Evolutionary conservation across 2,329 filamentous ascomycete genomes (phyloP), one percentile per base, ranked within the genome.

Genomic region (Dothistroma pini): DNA sequence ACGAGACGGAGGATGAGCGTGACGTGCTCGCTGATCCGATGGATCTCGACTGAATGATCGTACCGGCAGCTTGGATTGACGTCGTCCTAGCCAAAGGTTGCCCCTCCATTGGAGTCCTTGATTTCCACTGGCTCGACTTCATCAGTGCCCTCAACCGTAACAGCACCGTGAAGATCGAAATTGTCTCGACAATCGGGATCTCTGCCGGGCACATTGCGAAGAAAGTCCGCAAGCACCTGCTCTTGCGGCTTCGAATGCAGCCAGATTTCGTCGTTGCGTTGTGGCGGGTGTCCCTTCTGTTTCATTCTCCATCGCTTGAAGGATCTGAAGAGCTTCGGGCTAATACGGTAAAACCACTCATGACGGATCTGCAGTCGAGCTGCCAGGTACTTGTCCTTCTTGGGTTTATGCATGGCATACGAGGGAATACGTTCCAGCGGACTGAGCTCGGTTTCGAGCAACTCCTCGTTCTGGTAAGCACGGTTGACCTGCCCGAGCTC

Each of bases 351-450:
- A 31, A 78, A 74, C 63, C 84, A 80, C 66, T 89, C 84, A 67
- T 88, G 80, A 25, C 80, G 78, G 47, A 89, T 84, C 66, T 79
- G 81, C 54, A 88, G 75, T 50, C 82, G 75, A 50, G 81, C 78
- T 0, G 83, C 86, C 38, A 84, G 83, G 77, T 79, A 87, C 69
- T 84, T 84, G 21, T 85, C 78, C 9, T 70, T 60, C 25, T 82
- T 75, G 0, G 86, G 86, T 52, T 78, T 80, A 63, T 85, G 79
- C 55, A 71, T 64, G 32, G 70, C 58, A 3, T 82, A 80, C 16
- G 75, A 74, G 16, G 82, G 81, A 32, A 86, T 71, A 12, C 80
- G 72, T 16, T 81, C 77, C 1, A 82, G 70, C 1, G 67, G 66
- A 10, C 63, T 66, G 3, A 69, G 54, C 1, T 69, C 61, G 3